Evolutionary conservation across 192 early-diverging fungal species (phyloP), one percentile per base, ranked within the genome.

Genomic region (Backusella parvicylindrica): DNA sequence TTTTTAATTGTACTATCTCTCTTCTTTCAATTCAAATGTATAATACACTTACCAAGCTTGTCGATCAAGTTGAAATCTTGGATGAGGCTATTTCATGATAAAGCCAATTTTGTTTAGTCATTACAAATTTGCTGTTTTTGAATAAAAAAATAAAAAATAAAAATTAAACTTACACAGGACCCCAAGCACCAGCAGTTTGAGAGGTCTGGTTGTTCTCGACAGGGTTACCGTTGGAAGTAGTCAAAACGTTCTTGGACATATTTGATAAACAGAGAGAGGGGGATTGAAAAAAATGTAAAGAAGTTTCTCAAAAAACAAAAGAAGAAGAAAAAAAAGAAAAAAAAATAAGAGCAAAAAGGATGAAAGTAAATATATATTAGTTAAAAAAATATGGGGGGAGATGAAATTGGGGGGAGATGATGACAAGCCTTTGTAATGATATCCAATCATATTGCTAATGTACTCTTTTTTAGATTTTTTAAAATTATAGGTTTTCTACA

Each of bases 21-120:
- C 21, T 50, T 8, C 3, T 56, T 60, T 60, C 8, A 56, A 11
- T 56, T 18, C 18, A 47, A 47, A 13, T 40, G 18, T 15, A 56
- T 56, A n/a, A n/a, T n/a, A n/a, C n/a, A 56, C 53, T 26, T 56
- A 56, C 53, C 53, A 47, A 94, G 84, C 81, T 92, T 93, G 82
- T 95, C 92, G 72, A 94, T 87, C 53, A 92, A 84, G 60, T 90
- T 87, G 66, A 93, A 92, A 79, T 95, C 94, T 78, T 92, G 88
- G 63, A 94, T 64, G 32, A 91, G 77, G 53, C 53, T 56, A 56
- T 56, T 56, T 1, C 43, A 56, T 7, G 53, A 56, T 56, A 56
- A 4, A 21, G 12, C 53, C 21, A 12, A 9, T 56, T 56, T 23
- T 26, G 21, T 56, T 56, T 56, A 56, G 6, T 56, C 50, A 53